These are phyloP conservation scores for Diplodia mutila DNA, from an alignment of 2,329 filamentous ascomycete species.

Conservation along the genomic window DNA sequence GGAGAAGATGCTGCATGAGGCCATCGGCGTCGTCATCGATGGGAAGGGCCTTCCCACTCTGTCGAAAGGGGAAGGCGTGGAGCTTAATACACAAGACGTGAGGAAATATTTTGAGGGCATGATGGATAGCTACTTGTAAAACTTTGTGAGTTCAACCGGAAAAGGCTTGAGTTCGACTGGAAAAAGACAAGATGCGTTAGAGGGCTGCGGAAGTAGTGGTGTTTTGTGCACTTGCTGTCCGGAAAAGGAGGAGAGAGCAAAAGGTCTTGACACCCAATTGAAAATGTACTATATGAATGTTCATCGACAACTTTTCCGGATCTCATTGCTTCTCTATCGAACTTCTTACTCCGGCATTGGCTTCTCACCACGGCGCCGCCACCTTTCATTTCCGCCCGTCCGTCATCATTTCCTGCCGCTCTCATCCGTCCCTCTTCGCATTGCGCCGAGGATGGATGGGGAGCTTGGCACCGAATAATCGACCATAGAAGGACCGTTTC, in stretches of 20 bases:
- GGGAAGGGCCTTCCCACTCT: background rate
- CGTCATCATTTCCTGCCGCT: background rate
- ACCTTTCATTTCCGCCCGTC: background rate
- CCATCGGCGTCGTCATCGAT: background rate
- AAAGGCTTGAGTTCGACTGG: background rate
- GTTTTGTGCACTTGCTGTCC: background rate
- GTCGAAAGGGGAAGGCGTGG: background rate
- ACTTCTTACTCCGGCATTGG: background rate
- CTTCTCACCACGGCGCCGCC: background rate
- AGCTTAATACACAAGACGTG: background rate
- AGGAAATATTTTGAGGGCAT: constrained; percentile 2
- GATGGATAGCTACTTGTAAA: constrained; percentile 20
- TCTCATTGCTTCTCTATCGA: background rate
- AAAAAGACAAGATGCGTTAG: background rate
- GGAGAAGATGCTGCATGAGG: background rate
- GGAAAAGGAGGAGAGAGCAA: background rate
- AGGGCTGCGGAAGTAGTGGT: too few relatives aligned
- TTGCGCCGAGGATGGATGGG: background rate
- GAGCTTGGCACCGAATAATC: too few relatives aligned
- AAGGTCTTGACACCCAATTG: background rate
- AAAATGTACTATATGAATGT: constrained; percentile 1
- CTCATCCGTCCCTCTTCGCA: background rate
- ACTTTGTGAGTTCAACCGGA: background rate
- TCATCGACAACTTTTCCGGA: background rate
- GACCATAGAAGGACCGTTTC: background rate